Percentiles rank a stretch among this genome's conserved stretches.
phyloP scores from a whole-genome alignment of 2,329 filamentous ascomycete species.

The Didymella pomorum region DNA sequence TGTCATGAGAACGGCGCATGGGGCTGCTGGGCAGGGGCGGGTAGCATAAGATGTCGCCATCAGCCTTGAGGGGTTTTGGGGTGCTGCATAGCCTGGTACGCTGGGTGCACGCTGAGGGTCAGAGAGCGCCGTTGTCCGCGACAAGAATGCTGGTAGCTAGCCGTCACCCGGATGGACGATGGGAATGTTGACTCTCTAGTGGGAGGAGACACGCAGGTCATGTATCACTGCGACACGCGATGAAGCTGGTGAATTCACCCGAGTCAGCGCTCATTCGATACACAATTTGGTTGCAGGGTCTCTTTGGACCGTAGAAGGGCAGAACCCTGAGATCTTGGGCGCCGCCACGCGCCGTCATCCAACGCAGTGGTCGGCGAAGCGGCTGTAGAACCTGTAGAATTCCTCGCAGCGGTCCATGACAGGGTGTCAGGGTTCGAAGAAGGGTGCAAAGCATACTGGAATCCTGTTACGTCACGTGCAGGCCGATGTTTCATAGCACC shows the following conservation, averaged over 20 bases:
- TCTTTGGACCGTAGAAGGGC: conserved; percentile 4
- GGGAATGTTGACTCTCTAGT: neutral
- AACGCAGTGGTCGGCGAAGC: neutral
- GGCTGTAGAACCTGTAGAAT: neutral
- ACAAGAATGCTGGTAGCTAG: conserved; percentile 1
- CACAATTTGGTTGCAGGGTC: conserved; percentile 11
- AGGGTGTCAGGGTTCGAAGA: neutral
- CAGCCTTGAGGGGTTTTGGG: neutral
- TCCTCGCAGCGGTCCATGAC: neutral
- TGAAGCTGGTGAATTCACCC: conserved; percentile 1
- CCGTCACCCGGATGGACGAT: neutral
- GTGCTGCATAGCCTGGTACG: neutral
- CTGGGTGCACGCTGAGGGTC: neutral
- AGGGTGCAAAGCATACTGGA: conserved; percentile 5
- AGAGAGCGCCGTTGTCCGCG: conserved; percentile 1
- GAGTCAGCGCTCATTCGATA: conserved; percentile 16
- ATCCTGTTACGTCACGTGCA: conserved; percentile 25
- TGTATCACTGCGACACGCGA: conserved; percentile 4
- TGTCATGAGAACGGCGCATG: conserved; percentile 14
- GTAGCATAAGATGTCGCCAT: conserved; percentile 15
- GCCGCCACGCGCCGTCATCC: conserved; percentile 18
- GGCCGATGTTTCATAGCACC: conserved; percentile 23
- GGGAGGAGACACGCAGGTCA: neutral
- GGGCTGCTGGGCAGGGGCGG: conserved; percentile 14
- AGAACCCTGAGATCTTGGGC: conserved; percentile 1